Percentiles rank a stretch among this genome's conserved stretches.
These are phyloP conservation scores for Canavalia gladiata DNA, from an alignment of 306 rosid species.

Conservation along the genomic window DNA sequence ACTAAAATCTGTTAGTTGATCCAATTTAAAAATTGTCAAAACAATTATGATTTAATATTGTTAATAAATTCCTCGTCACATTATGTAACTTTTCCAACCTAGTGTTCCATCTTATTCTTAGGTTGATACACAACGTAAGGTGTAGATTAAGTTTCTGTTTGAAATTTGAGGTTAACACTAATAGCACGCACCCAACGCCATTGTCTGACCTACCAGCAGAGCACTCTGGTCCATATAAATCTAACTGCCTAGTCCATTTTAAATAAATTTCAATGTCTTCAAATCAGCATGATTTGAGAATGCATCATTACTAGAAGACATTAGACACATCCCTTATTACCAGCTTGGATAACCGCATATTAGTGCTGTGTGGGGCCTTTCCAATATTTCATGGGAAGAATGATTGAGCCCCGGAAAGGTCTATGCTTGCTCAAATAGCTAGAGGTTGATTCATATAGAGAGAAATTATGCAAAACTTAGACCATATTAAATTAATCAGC, in stretches of 20 bases:
- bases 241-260: background rate
- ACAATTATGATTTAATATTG: background rate
- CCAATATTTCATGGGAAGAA: background rate
- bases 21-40: background rate
- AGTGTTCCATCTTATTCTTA: constrained; percentile 26
- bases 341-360: constrained; percentile 34
- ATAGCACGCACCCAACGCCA: background rate
- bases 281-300: constrained; percentile 22
- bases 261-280: background rate
- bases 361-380: constrained; percentile 48
- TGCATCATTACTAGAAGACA: constrained; percentile 37
- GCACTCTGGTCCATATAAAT: constrained; percentile 30
- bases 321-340: constrained; percentile 40
- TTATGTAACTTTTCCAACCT: background rate
- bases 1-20: constrained; percentile 4
- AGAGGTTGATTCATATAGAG: constrained; percentile 20
- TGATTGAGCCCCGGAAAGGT: constrained; percentile 40
- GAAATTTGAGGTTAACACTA: constrained; percentile 27
- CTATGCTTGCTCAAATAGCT: constrained; percentile 27
- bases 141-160: constrained; percentile 3
- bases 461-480: constrained; percentile 44
- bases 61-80: constrained; percentile 7
- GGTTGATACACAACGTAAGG: constrained; percentile 20
- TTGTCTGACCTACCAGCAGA: constrained; percentile 33
- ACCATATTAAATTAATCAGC: constrained; percentile 43